phyloP scores from a whole-genome alignment of 768 basidiomycete species.

The Neoboletus magnificus region DNA sequence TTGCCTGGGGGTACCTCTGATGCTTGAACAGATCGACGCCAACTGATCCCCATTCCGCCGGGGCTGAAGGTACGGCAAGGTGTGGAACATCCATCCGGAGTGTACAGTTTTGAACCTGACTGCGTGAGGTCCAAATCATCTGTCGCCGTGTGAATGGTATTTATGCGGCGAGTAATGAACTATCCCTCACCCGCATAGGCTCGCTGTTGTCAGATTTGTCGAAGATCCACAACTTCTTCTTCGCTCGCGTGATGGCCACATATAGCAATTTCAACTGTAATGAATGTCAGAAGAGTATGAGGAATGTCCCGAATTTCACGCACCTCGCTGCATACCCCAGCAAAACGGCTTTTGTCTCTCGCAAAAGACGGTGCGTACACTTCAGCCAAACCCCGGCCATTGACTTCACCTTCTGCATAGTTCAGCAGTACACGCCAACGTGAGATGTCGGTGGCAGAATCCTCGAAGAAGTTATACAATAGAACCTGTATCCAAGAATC shows the following conservation, averaged over 20 bases:
- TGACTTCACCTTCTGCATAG: conserved; percentile 21
- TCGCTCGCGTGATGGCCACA: conserved; percentile 66
- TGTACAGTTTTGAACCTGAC: conserved; percentile 47
- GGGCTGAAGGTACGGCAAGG: conserved; percentile 52
- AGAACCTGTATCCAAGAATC: no score
- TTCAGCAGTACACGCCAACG: no score
- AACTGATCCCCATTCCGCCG: conserved; percentile 43
- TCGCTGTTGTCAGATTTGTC: no score
- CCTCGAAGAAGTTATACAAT: no score
- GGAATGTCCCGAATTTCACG: conserved; percentile 1
- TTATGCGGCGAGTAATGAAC: not conserved
- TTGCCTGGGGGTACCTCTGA: conserved; percentile 46
- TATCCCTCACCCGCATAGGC: conserved; percentile 48
- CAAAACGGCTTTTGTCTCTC: conserved; percentile 44
- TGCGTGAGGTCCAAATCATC: conserved; percentile 49
- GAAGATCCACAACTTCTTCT: no score
- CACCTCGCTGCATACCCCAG: conserved; percentile 59
- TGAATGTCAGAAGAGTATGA: not conserved
- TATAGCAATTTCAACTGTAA: conserved; percentile 63
- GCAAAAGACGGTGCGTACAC: conserved; percentile 43
- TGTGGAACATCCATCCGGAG: conserved; percentile 49
- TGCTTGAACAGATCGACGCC: conserved; percentile 40
- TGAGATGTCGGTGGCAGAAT: no score
- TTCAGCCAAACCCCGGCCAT: conserved; percentile 8
- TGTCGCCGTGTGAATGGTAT: conserved; percentile 19